Evolutionary conservation across 73 alveolate species (phyloP).

Genomic region (Urostyla sp.): DNA sequence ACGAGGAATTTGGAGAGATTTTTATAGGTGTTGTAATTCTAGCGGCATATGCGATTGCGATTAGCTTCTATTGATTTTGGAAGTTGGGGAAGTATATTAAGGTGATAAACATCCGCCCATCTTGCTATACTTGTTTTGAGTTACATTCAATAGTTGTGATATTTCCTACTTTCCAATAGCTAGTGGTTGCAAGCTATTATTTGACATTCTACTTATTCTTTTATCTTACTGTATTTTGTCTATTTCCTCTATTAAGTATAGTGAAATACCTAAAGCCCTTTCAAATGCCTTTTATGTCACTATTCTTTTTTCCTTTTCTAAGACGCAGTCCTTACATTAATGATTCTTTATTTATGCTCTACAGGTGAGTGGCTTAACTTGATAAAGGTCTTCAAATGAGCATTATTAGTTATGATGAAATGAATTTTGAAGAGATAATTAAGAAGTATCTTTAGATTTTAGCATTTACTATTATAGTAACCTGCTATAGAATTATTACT

Average conservation of each 20-base stretch:
- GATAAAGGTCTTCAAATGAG: too few relatives aligned
- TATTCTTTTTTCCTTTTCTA: conserved; percentile 37
- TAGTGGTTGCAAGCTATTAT: conserved; percentile 13
- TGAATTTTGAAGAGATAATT: too few relatives aligned
- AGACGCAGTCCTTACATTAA: conserved; percentile 45
- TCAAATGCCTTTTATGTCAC: conserved; percentile 50
- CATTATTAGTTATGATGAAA: too few relatives aligned
- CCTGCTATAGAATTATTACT: too few relatives aligned
- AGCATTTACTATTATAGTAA: too few relatives aligned
- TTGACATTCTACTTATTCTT: neutral
- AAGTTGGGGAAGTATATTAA: too few relatives aligned
- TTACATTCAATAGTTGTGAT: neutral
- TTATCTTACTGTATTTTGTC: neutral
- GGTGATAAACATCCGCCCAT: too few relatives aligned
- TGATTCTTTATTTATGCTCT: neutral
- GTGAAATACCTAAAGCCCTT: conserved; percentile 47
- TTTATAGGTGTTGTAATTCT: conserved; percentile 5
- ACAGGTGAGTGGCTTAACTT: neutral
- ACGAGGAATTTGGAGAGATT: conserved; percentile 32
- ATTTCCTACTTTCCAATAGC: conserved; percentile 37
- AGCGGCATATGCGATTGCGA: conserved; percentile 36
- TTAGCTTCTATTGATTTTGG: too few relatives aligned
- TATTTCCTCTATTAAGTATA: conserved; percentile 46
- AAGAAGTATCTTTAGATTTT: too few relatives aligned
- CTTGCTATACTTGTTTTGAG: neutral